These are phyloP conservation scores for Raffaelea ambrosiae DNA, from an alignment of 2,329 filamentous ascomycete species.

Conservation along the genomic window DNA sequence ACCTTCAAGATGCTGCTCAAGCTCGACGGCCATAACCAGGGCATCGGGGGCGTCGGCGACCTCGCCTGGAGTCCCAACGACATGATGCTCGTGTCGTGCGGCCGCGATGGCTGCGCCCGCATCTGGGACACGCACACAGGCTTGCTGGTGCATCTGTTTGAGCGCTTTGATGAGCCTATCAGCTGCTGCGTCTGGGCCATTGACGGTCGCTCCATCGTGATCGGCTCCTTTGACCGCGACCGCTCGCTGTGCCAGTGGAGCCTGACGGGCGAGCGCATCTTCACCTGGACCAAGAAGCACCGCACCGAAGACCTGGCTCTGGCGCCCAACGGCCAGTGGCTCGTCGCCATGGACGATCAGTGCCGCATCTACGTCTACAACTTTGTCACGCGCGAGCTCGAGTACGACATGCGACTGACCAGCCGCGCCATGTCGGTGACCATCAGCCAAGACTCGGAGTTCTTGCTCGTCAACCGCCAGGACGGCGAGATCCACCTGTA, in stretches of 20 bases:
- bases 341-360: slow-evolving; percentile 69
- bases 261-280: slow-evolving; percentile 49
- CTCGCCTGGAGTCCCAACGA: slow-evolving; percentile 91
- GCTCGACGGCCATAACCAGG: slow-evolving; percentile 57
- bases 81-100: slow-evolving; percentile 75
- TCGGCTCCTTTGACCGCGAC: slow-evolving; percentile 63
- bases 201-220: slow-evolving; percentile 68
- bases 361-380: slow-evolving; percentile 75
- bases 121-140: slow-evolving; percentile 71
- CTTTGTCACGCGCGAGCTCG: slow-evolving; percentile 61
- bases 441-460: slow-evolving; percentile 72
- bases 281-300: slow-evolving; percentile 61
- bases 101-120: slow-evolving; percentile 61
- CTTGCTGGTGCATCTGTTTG: slow-evolving; percentile 51
- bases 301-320: slow-evolving; percentile 80
- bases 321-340: slow-evolving; percentile 67
- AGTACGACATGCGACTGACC: slow-evolving; percentile 64
- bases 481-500: slow-evolving; percentile 71
- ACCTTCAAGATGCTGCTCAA: slow-evolving; percentile 57
- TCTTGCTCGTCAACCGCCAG: slow-evolving; percentile 74
- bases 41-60: slow-evolving; percentile 70
- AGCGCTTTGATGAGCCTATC: slow-evolving; percentile 72
- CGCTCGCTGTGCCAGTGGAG: slow-evolving; percentile 65
- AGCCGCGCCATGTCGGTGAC: slow-evolving; percentile 68
- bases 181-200: slow-evolving; percentile 85